Base-by-base conservation (phyloP, 2,329 filamentous ascomycete genomes). In the Apiospora aurea region DNA sequence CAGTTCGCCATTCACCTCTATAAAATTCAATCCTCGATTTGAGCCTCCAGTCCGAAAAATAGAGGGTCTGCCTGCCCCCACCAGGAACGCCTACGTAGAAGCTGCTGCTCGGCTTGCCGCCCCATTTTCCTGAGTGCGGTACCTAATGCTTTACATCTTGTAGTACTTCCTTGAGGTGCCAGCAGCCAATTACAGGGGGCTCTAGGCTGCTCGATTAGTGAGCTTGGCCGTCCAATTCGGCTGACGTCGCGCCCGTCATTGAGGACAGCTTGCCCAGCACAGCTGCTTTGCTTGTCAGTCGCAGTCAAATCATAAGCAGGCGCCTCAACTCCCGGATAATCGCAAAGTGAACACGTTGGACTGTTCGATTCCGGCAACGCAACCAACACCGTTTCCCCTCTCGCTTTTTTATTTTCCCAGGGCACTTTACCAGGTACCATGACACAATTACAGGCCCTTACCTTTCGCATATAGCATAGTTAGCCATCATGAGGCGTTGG, bases 391-490 rank as follows among this genome's bases (percentile, higher is more conserved):
- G 29, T 67, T 34, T 7, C 29, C 53, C 53, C 29, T 61, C 29
- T 61, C 29, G 53, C 41, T 67, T 47, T 47, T 16, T 21, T 29
- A 8, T 29, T 46, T 21, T 43, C 41, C 21, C 66, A 43, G 24
- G 66, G 38, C 38, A 72, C 69, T 76, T 75, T 69, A 44, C 68
- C 68, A 74, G 76, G 74, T 77, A 79, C 72, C 73, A 81, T 81
- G 79, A 76, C 73, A 78, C 75, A 74, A 70, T 73, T 76, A 79
- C 75, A 75, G 74, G 53, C 73, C 71, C 71, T 44, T 43, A 66
- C 68, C 71, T 75, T 72, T 79, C 79, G 78, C 79, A 77, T 76
- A 73, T 80, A 80, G 78, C 78, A 78, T 69, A 78, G 71, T 73
- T 71, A 46, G 69, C 69, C 71, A 79, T 70, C 69, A 81, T 80